Evolutionary conservation across 176 grass and related monocot genomes (phyloP).

Genomic region (Ensete glaucum): DNA sequence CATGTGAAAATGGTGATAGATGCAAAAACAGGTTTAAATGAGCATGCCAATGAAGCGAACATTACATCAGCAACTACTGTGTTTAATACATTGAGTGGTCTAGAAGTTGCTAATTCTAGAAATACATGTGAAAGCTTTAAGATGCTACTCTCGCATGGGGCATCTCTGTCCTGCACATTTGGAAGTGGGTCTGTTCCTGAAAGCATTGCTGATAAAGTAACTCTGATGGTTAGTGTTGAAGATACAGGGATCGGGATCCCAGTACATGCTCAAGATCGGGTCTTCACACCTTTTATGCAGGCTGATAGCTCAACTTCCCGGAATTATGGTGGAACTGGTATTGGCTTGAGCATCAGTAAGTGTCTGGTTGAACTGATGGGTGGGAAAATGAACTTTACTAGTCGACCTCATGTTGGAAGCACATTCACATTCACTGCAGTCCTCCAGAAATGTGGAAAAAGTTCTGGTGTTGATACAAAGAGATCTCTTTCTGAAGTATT

Average conservation of each 20-base stretch:
- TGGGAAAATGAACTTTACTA: neutral
- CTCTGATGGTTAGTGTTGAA: constrained; percentile 83
- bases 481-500: neutral
- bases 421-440: neutral
- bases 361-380: neutral
- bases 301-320: constrained; percentile 93
- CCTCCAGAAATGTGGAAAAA: neutral
- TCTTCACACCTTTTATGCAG: constrained; percentile 96
- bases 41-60: neutral
- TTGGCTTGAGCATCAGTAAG: constrained; percentile 4
- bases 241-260: constrained; percentile 94
- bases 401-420: neutral
- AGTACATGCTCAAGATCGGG: constrained; percentile 58
- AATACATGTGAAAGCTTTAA: constrained; percentile 92
- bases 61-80: constrained; percentile 21
- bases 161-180: constrained; percentile 23
- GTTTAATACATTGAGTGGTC: constrained; percentile 78
- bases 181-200: constrained; percentile 18
- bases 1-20: constrained; percentile 66
- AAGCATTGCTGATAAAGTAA: constrained; percentile 43
- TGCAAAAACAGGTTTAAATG: constrained; percentile 30
- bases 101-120: constrained; percentile 76
- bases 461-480: neutral
- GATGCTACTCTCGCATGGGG: constrained; percentile 44
- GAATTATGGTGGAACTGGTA: constrained; percentile 70